Evolutionary conservation across 352 stramenopile genomes (phyloP), one percentile per base, ranked within the genome.

Genomic region (Phytophthora pluvialis): DNA sequence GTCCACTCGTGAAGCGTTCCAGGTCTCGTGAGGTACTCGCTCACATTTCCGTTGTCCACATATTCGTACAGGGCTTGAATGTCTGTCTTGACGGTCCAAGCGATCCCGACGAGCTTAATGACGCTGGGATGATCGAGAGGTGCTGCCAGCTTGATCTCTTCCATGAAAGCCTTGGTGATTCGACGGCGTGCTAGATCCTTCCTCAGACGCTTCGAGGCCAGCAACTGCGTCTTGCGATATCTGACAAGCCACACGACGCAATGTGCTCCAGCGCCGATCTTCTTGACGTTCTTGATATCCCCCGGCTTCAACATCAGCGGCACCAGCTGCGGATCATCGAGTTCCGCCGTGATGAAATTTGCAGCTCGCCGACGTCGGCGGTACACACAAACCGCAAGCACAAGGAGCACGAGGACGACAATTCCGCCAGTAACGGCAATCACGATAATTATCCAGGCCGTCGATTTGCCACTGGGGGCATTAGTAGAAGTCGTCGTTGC

Each of bases 31-130:
- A 90, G 54, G 31, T 80, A 79, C 13, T 62, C 62, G 13, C 70
- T 63, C 45, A 91, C 39, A 51, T 83, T 81, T 35, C 78, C 80
- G 43, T 75, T 73, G 38, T 81, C 70, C 78, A 87, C 78, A 63
- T 86, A 89, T 63, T 91, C 80, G 47, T 80, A 86, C 2, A 91
- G 60, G n/a, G 70, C 81, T 35, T 87, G 75, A 1, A 90, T 57
- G 48, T 89, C 79, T 10, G 67, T 70, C 33, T 80, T 71, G 45
- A 72, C 72, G 1, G 72, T 86, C 78, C 81, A 90, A 28, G 77
- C 70, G 9, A 80, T 78, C n/a, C 81, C 81, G 8, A 88, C 60
- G 49, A 88, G 73, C 16, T 65, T 57, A 3, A 90, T 77, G 18
- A 88, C 51, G 29, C 68, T 78, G 11, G 76, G 76, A 21, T 87